A percentile compares a stretch with the other conserved stretches of the same genome.
Evolutionary conservation across 371 early-diverging fungal species (phyloP).

Genomic region (Rhizomucor pusillus): DNA sequence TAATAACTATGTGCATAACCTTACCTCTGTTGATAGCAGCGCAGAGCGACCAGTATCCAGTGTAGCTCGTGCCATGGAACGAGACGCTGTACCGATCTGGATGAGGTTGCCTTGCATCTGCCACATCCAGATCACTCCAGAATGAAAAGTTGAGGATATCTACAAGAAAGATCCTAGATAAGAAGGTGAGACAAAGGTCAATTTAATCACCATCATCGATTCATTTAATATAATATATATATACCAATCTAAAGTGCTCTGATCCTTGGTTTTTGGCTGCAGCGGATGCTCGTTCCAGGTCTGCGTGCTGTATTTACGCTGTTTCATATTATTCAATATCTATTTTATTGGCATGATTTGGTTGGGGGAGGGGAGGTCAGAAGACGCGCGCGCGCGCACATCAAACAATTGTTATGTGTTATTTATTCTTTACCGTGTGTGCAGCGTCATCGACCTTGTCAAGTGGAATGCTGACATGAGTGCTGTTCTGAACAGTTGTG

Average conservation of each 20-base stretch:
- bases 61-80: conserved; percentile 59
- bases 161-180: conserved; percentile 77
- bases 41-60: conserved; percentile 87
- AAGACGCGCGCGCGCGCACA: background rate
- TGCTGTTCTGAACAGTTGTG: conserved; percentile 45
- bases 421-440: conserved; percentile 33
- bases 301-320: conserved; percentile 60
- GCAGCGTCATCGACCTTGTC: conserved; percentile 60
- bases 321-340: conserved; percentile 65
- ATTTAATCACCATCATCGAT: background rate
- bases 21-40: conserved; percentile 77
- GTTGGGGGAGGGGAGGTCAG: background rate
- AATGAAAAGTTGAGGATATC: conserved; percentile 92
- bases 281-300: conserved; percentile 75
- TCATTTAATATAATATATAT: too few relatives aligned
- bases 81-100: conserved; percentile 64
- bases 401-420: too few relatives aligned
- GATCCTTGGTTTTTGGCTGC: conserved; percentile 63
- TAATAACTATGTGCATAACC: background rate
- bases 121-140: conserved; percentile 66
- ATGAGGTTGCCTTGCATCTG: conserved; percentile 47
- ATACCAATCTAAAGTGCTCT: conserved; percentile 66
- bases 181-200: background rate
- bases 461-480: conserved; percentile 60
- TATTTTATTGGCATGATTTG: conserved; percentile 14